phyloP scores from a whole-genome alignment of 2,329 filamentous ascomycete genomes.

The Pseudogymnoascus sp. region DNA sequence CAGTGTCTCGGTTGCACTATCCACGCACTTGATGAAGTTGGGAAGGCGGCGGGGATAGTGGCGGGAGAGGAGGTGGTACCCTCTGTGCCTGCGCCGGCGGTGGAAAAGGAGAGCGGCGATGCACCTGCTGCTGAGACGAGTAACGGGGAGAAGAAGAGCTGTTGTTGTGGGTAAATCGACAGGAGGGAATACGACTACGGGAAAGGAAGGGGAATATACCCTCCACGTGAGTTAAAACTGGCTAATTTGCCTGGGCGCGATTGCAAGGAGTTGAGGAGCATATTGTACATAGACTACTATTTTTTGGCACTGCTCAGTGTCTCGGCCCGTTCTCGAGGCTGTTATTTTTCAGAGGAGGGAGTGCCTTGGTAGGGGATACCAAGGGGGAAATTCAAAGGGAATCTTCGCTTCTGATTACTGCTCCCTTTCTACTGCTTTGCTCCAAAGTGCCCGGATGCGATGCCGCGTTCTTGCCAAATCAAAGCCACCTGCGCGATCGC shows the following conservation, averaged over 20 bases:
- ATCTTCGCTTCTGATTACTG: neutral
- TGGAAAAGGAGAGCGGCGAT: neutral
- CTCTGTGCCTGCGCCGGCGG: neutral
- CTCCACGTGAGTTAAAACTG: neutral
- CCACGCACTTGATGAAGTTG: slow-evolving; percentile 27
- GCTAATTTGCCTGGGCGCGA: neutral
- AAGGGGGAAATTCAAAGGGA: neutral
- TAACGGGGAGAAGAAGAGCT: neutral
- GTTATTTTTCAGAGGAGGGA: neutral
- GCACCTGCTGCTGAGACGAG: neutral
- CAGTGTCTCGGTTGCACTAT: slow-evolving; percentile 50
- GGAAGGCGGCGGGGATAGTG: neutral
- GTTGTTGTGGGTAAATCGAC: neutral
- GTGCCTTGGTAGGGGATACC: neutral
- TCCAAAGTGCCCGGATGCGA: neutral
- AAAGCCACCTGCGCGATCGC: too few relatives aligned
- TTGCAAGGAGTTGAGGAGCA: neutral
- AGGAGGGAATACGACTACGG: neutral
- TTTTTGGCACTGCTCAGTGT: neutral
- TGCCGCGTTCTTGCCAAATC: too few relatives aligned
- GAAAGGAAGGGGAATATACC: neutral
- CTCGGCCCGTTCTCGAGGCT: neutral
- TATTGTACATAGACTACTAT: neutral
- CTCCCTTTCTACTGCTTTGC: neutral
- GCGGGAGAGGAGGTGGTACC: neutral